Base-by-base conservation (phyloP, 768 basidiomycete genomes). In the Mycena haematopus region DNA sequence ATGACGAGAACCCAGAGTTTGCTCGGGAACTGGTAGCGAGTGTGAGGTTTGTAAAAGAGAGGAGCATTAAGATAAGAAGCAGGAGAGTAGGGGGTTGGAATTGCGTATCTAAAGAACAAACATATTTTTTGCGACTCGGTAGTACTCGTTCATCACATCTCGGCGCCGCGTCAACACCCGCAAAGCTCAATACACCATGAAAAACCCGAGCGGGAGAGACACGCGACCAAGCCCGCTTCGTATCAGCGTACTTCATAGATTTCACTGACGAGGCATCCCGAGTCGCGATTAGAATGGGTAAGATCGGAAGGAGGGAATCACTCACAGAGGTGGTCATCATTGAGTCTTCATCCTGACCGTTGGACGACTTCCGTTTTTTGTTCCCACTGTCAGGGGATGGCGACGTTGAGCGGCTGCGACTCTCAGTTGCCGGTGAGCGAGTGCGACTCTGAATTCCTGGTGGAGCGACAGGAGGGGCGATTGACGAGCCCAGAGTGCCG, bases 51-150 rank as follows among this genome's bases (percentile, higher is more conserved):
- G 36, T 7, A 0, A 51, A 2, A 11, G 25, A 44, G 9, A n/a
- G n/a, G 3, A 59, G 49, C 1, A 52, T 9, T 3, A 51, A 22
- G 15, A 44, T 8, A 22, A 51, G 21, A 13, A 60, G 58, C 9
- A 52, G 21, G 14, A 45, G n/a, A n/a, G 59, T 31, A 47, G 52
- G 52, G 45, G 25, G 13, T n/a, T 51, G 35, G 52, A 24, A 60
- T 54, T 53, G 22, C 1, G 19, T 24, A 60, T 60, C 59, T 60
- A 40, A 24, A 31, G 29, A 40, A 33, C 22, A 49, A 60, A 33
- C 52, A 60, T 33, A 60, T 33, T 52, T 52, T 60, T 52, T 47
- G 59, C 52, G 59, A 54, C 59, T 60, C 59, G 52, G 42, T 60
- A 47, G 21, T 27, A 29, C 35, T 42, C 52, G 14, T 40, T 60